Conservation (phyloP, 768 basidiomycete genomes). For the Boletus insuetus region DNA sequence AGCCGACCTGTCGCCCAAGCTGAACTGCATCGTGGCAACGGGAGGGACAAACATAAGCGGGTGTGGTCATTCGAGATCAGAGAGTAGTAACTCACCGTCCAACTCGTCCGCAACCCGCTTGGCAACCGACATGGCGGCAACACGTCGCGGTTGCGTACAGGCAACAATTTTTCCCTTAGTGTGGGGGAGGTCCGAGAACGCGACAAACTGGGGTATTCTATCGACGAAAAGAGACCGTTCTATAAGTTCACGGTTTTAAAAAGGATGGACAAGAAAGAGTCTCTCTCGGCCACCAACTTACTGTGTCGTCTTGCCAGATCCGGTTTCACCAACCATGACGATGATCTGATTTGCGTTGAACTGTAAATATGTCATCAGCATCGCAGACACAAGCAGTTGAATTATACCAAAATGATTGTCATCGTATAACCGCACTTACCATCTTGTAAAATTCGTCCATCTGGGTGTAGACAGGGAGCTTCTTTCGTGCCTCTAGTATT, state of each 20-base stretch:
- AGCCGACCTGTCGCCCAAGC: slow-evolving; percentile 94
- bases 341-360: slow-evolving; percentile 66
- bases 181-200: slow-evolving; percentile 90
- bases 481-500: slow-evolving; percentile 81
- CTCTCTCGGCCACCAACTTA: slow-evolving; percentile 40
- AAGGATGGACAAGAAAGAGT: slow-evolving; percentile 18
- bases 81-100: slow-evolving; percentile 71
- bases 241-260: slow-evolving; percentile 25
- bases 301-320: slow-evolving; percentile 96
- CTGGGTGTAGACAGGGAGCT: slow-evolving; percentile 86
- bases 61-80: background rate
- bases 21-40: slow-evolving; percentile 50
- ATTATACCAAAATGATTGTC: background rate
- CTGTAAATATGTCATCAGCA: slow-evolving; percentile 10
- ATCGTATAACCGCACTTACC: slow-evolving; percentile 45
- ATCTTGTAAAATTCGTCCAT: slow-evolving; percentile 92
- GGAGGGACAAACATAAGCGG: slow-evolving; percentile 7
- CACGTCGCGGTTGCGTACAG: slow-evolving; percentile 94
- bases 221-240: slow-evolving; percentile 29
- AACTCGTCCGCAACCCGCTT: slow-evolving; percentile 99
- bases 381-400: background rate
- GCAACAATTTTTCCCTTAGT: slow-evolving; percentile 88
- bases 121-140: slow-evolving; percentile 97
- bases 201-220: slow-evolving; percentile 96
- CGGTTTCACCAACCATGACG: slow-evolving; percentile 92